These are phyloP conservation scores for Pugionium dolabratum DNA, from an alignment of 345 rosid species.

Conservation along the genomic window DNA sequence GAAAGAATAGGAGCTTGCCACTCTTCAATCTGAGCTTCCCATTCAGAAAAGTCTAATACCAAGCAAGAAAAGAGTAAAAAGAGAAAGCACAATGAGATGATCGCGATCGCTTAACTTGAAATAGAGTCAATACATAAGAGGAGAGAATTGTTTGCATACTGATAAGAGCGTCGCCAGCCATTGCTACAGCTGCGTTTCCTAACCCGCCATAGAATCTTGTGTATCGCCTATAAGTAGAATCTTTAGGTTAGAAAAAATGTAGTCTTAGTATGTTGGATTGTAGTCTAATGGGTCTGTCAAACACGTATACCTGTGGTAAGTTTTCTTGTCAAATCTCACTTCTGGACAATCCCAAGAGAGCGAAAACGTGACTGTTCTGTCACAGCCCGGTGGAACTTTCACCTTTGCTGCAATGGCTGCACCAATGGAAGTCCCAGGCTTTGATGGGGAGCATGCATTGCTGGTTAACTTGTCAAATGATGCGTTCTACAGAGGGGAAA, in stretches of 20 bases:
- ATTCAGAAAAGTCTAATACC: conserved; percentile 54
- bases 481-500: conserved; percentile 48
- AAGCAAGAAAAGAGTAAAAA: neutral
- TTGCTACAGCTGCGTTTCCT: conserved; percentile 80
- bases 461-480: conserved; percentile 64
- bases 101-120: neutral
- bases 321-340: conserved; percentile 61
- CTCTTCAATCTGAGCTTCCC: conserved; percentile 87
- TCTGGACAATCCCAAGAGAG: conserved; percentile 98
- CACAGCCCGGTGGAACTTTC: conserved; percentile 66
- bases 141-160: conserved; percentile 45
- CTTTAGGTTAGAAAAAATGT: conserved; percentile 3
- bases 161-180: conserved; percentile 76
- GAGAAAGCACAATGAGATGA: conserved; percentile 22
- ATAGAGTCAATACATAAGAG: neutral
- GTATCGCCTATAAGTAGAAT: conserved; percentile 61
- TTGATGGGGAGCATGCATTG: conserved; percentile 53
- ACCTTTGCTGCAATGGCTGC: conserved; percentile 88
- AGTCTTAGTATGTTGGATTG: neutral
- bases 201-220: conserved; percentile 77
- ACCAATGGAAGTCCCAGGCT: conserved; percentile 85
- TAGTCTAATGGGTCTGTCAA: neutral
- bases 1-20: conserved; percentile 95
- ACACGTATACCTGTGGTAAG: conserved; percentile 68
- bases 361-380: conserved; percentile 69